Evolutionary conservation across 163 green algal species (phyloP).

Genomic region (Chlamydomonas reinhardtii): DNA sequence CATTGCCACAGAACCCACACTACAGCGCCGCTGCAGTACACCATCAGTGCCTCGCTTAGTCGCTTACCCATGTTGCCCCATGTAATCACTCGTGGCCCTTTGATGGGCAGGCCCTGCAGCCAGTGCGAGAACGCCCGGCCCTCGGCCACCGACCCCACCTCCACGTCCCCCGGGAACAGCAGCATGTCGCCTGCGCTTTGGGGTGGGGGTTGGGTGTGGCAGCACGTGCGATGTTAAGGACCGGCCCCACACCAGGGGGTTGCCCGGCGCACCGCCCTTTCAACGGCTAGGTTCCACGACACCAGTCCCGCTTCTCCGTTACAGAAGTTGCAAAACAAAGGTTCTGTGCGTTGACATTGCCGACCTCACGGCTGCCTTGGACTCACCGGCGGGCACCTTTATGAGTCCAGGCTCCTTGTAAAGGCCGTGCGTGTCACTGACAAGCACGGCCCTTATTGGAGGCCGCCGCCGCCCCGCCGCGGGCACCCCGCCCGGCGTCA

Average conservation of each 20-base stretch:
- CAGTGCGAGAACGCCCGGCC: neutral
- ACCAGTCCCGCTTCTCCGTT: too few species aligned
- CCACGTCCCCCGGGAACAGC: slow-evolving; percentile 23
- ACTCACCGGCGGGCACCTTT: slow-evolving; percentile 27
- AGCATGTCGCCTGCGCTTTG: slow-evolving; percentile 8
- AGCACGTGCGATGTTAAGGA: too few species aligned
- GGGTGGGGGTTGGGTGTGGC: too few species aligned
- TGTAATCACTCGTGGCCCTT: neutral
- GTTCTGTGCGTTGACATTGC: too few species aligned
- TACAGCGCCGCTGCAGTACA: too few species aligned
- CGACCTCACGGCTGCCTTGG: too few species aligned
- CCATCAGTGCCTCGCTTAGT: too few species aligned
- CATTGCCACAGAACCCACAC: too few species aligned
- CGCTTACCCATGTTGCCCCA: slow-evolving; percentile 33
- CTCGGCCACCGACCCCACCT: neutral
- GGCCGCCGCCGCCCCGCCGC: neutral
- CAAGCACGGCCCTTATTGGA: neutral
- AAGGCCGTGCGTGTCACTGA: slow-evolving; percentile 27
- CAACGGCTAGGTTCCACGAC: too few species aligned
- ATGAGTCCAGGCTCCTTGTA: neutral
- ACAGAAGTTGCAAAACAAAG: too few species aligned
- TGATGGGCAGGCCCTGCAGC: slow-evolving; percentile 9
- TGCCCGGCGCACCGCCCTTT: too few species aligned
- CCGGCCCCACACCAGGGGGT: too few species aligned
- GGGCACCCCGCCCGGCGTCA: neutral